Conservation (phyloP, 805 yeast genomes). For the Yarrowia keelungensis region DNA sequence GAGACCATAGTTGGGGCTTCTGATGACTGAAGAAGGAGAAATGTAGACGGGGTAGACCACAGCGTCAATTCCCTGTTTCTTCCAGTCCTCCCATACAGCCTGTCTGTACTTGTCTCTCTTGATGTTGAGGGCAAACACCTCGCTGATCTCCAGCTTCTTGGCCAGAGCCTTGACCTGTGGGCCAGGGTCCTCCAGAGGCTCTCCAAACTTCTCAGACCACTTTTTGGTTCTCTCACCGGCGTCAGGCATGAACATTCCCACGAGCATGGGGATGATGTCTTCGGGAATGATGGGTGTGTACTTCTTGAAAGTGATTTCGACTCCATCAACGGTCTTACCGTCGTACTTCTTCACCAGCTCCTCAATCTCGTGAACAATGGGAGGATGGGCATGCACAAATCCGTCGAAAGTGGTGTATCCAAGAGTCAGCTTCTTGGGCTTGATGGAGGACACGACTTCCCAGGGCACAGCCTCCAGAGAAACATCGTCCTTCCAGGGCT, state of each 20-base stretch:
- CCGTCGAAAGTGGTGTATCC: slow-evolving; percentile 59
- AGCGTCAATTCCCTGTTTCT: slow-evolving; percentile 43
- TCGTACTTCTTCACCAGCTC: slow-evolving; percentile 60
- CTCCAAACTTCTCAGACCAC: slow-evolving; percentile 43
- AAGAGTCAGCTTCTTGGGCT: slow-evolving; percentile 52
- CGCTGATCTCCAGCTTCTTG: slow-evolving; percentile 40
- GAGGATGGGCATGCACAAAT: slow-evolving; percentile 61
- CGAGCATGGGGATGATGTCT: slow-evolving; percentile 62
- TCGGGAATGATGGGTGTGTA: slow-evolving; percentile 1
- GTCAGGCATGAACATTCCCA: slow-evolving; percentile 59
- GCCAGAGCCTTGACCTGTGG: not conserved
- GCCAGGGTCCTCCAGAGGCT: slow-evolving; percentile 36
- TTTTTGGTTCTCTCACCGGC: slow-evolving; percentile 54
- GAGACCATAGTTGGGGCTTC: not conserved
- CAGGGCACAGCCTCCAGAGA: slow-evolving; percentile 61
- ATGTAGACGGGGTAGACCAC: slow-evolving; percentile 23
- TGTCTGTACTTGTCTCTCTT: slow-evolving; percentile 53
- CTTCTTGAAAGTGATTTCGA: slow-evolving; percentile 12
- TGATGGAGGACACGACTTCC: slow-evolving; percentile 41
- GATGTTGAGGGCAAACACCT: slow-evolving; percentile 53
- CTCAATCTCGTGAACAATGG: slow-evolving; percentile 60
- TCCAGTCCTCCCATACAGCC: slow-evolving; percentile 50
- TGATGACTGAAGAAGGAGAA: slow-evolving; percentile 6
- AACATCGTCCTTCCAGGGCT: slow-evolving; percentile 60
- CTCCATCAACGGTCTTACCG: slow-evolving; percentile 47